phyloP scores from a whole-genome alignment of 352 stramenopile genomes.

The Pythium brachiatum region DNA sequence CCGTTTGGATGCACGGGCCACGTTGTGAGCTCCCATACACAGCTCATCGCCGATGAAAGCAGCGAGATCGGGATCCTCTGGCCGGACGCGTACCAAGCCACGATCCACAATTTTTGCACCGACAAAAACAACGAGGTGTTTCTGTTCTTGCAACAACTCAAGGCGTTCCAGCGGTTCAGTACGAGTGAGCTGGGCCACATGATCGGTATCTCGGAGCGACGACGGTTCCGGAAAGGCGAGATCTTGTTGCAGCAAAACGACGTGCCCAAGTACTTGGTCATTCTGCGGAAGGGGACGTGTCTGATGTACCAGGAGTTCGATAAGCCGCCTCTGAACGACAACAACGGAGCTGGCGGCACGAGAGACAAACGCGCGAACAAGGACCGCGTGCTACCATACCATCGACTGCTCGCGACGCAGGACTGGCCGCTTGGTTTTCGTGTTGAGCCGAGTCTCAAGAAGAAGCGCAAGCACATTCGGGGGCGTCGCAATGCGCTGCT shows the following conservation, averaged over 20 bases:
- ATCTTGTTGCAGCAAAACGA: constrained; percentile 65
- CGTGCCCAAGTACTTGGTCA: constrained; percentile 41
- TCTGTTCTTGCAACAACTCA: constrained; percentile 62
- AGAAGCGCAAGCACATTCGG: constrained; percentile 43
- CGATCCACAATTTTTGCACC: constrained; percentile 54
- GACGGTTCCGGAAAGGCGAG: constrained; percentile 65
- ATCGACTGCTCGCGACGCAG: constrained; percentile 50
- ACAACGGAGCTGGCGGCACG: not conserved
- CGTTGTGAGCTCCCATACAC: constrained; percentile 38
- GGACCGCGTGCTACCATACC: constrained; percentile 43
- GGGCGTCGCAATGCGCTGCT: constrained; percentile 47
- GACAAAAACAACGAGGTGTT: constrained; percentile 66
- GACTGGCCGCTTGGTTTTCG: constrained; percentile 71
- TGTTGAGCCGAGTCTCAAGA: constrained; percentile 24
- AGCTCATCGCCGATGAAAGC: constrained; percentile 63
- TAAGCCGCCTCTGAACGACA: constrained; percentile 32
- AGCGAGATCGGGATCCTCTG: constrained; percentile 67
- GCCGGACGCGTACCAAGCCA: constrained; percentile 50
- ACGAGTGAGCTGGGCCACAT: constrained; percentile 66
- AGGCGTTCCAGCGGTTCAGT: constrained; percentile 55
- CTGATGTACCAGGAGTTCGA: constrained; percentile 66
- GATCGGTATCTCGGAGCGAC: constrained; percentile 70
- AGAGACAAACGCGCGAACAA: constrained; percentile 19
- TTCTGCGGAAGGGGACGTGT: constrained; percentile 69
- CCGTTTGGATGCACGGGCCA: constrained; percentile 65